Evolutionary conservation across 805 yeast species (phyloP).

Genomic region (Candida ulmi): DNA sequence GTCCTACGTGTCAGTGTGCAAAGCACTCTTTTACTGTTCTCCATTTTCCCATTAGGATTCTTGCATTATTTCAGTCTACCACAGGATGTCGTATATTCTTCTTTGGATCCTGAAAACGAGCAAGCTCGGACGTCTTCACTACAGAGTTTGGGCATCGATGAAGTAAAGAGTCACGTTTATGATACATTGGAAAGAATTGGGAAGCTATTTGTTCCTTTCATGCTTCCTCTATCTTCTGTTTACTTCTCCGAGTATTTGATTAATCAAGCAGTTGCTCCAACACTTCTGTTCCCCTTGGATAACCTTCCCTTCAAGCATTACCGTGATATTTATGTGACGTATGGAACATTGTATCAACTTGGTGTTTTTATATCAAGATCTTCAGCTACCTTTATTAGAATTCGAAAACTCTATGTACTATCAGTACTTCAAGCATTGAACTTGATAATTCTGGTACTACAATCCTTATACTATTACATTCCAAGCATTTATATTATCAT

Average conservation of each 20-base stretch:
- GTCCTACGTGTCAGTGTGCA: slow-evolving; percentile 51
- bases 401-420: slow-evolving; percentile 53
- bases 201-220: slow-evolving; percentile 55
- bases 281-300: slow-evolving; percentile 70
- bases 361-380: slow-evolving; percentile 93
- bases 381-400: slow-evolving; percentile 60
- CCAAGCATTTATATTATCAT: slow-evolving; percentile 59
- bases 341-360: slow-evolving; percentile 83
- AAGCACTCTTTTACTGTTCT: slow-evolving; percentile 51
- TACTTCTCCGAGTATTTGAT: slow-evolving; percentile 83
- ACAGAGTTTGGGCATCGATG: neutral
- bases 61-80: slow-evolving; percentile 30
- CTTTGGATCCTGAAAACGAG: neutral
- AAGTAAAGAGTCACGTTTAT: slow-evolving; percentile 1
- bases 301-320: slow-evolving; percentile 63
- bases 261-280: slow-evolving; percentile 90
- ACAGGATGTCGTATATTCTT: slow-evolving; percentile 5
- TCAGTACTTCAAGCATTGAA: slow-evolving; percentile 65
- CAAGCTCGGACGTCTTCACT: too few species aligned
- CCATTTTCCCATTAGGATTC: slow-evolving; percentile 50
- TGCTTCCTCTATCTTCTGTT: slow-evolving; percentile 80
- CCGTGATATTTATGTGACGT: slow-evolving; percentile 86
- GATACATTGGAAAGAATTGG: slow-evolving; percentile 28
- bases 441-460: slow-evolving; percentile 50
- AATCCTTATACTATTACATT: slow-evolving; percentile 55